phyloP scores from a whole-genome alignment of 176 grass and related monocot species.

The Musa troglodytarum region DNA sequence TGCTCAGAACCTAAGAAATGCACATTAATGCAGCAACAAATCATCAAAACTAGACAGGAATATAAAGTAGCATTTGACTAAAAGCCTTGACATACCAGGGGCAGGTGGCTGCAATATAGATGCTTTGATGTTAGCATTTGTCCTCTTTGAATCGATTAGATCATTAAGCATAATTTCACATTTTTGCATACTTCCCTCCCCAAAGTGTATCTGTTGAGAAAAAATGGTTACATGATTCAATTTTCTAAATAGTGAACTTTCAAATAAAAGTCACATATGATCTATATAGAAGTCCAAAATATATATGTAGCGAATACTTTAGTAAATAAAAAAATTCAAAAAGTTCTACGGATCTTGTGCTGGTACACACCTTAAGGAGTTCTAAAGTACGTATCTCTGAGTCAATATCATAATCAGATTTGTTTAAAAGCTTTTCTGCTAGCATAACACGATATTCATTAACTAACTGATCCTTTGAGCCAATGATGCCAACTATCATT shows the following conservation, averaged over 20 bases:
- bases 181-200: conserved; percentile 97
- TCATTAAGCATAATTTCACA: conserved; percentile 99
- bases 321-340: not conserved
- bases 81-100: conserved; percentile 18
- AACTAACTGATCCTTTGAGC: conserved; percentile 91
- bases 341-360: not conserved
- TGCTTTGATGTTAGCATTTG: conserved; percentile 96
- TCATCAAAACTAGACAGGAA: not conserved
- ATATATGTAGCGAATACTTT: not conserved
- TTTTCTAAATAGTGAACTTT: not conserved
- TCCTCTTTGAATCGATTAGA: conserved; percentile 95
- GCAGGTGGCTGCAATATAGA: conserved; percentile 33
- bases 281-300: not conserved
- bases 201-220: conserved; percentile 84
- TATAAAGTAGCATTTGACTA: not conserved
- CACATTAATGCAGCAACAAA: conserved; percentile 19
- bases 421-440: conserved; percentile 88
- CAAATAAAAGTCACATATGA: not conserved
- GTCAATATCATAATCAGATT: conserved; percentile 97
- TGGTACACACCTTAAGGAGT: conserved; percentile 76
- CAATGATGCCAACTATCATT: conserved; percentile 93
- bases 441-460: conserved; percentile 97
- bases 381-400: conserved; percentile 96
- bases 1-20: conserved; percentile 42
- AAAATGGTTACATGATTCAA: conserved; percentile 11